Percentiles rank a stretch among this genome's conserved stretches.
These are phyloP conservation scores for Clarireedia monteithiana DNA, from an alignment of 2,329 filamentous ascomycete species.

Conservation along the genomic window DNA sequence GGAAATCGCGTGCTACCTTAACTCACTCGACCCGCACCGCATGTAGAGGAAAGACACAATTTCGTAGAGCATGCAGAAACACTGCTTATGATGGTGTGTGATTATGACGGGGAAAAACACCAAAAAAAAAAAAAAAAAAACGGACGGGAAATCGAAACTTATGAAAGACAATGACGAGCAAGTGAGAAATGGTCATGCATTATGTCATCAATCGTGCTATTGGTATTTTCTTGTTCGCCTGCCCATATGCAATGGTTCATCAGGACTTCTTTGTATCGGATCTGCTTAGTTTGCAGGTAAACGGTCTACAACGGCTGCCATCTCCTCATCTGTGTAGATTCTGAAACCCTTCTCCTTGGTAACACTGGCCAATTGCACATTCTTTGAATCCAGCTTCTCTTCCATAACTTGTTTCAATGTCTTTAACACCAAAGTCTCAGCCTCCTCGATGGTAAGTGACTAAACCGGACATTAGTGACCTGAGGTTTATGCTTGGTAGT, in stretches of 20 bases:
- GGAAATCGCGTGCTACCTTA: too few species aligned
- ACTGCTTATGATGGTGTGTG: too few species aligned
- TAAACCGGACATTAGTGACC: constrained; percentile 27
- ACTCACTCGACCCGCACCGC: too few species aligned
- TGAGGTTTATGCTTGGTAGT: neutral
- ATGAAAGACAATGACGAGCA: too few species aligned
- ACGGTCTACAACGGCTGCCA: constrained; percentile 84
- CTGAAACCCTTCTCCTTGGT: constrained; percentile 97
- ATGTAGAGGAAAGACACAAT: too few species aligned
- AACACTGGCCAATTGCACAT: constrained; percentile 94
- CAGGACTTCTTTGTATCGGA: constrained; percentile 2
- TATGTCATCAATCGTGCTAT: constrained; percentile 7
- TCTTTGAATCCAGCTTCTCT: constrained; percentile 98
- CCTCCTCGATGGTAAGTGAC: constrained; percentile 86
- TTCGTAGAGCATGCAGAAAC: too few species aligned
- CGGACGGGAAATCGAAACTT: neutral
- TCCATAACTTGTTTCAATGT: constrained; percentile 99
- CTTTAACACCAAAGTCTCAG: constrained; percentile 92
- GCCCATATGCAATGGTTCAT: constrained; percentile 1
- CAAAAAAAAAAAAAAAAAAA: neutral
- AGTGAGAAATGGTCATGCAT: neutral
- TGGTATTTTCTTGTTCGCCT: constrained; percentile 4
- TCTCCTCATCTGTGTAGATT: constrained; percentile 97
- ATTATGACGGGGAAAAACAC: neutral
- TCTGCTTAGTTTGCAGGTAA: constrained; percentile 54